Evolutionary conservation across 495 filamentous ascomycete genomes (phyloP).

Genomic region (Podospora comata): DNA sequence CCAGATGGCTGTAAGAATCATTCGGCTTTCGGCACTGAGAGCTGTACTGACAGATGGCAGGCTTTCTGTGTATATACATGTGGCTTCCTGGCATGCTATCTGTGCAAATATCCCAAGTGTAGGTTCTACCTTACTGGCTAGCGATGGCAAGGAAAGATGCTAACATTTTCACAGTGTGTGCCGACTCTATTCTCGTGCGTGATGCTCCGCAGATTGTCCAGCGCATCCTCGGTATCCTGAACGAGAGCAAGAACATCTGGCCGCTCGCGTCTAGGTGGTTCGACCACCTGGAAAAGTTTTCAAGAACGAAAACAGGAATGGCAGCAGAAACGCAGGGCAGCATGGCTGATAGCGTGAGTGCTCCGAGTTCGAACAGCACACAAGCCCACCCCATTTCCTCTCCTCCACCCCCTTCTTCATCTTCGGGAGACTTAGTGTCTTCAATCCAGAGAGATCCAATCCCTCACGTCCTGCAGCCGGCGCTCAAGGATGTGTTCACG

Average conservation of each 20-base stretch:
- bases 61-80: constrained; percentile 52
- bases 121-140: constrained; percentile 15
- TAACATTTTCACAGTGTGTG: constrained; percentile 32
- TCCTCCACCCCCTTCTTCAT: background rate
- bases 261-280: constrained; percentile 46
- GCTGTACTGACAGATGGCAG: constrained; percentile 18
- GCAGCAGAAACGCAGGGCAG: constrained; percentile 36
- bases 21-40: background rate
- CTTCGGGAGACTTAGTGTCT: background rate
- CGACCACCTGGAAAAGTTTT: constrained; percentile 43
- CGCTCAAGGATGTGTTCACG: constrained; percentile 13
- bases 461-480: constrained; percentile 32
- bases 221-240: constrained; percentile 39
- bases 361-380: background rate
- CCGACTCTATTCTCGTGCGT: constrained; percentile 33
- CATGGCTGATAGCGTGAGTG: constrained; percentile 48
- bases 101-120: constrained; percentile 46
- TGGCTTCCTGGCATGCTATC: constrained; percentile 47
- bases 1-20: constrained; percentile 46
- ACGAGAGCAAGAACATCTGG: constrained; percentile 44
- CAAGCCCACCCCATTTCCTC: background rate
- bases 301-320: constrained; percentile 35
- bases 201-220: constrained; percentile 40
- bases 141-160: background rate
- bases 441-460: constrained; percentile 31